Percentiles rank a stretch among this genome's conserved stretches.
Conservation (phyloP, 768 basidiomycete genomes). For the Suillus fuscotomentosus region DNA sequence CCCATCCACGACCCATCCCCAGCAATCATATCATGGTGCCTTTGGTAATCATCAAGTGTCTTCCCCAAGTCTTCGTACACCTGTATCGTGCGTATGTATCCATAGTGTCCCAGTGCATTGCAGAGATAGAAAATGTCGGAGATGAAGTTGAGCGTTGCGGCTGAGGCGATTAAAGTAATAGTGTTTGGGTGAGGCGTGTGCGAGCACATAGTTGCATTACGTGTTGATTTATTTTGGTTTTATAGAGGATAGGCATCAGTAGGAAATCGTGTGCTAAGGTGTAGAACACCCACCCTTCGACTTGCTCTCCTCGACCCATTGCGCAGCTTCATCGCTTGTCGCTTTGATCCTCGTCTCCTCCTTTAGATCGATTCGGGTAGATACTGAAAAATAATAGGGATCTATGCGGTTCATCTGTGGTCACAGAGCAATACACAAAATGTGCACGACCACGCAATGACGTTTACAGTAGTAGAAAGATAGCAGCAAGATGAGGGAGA, state of each 20-base stretch:
- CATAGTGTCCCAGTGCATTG: slow-evolving; percentile 86
- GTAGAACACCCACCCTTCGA: slow-evolving; percentile 38
- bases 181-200: neutral
- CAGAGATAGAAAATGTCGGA: slow-evolving; percentile 92
- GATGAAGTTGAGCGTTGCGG: slow-evolving; percentile 84
- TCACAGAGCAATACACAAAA: neutral
- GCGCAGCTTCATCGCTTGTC: slow-evolving; percentile 79
- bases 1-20: slow-evolving; percentile 83
- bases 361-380: slow-evolving; percentile 66
- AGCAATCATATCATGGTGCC: slow-evolving; percentile 72
- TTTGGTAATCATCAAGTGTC: slow-evolving; percentile 72
- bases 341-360: slow-evolving; percentile 96
- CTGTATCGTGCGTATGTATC: slow-evolving; percentile 78
- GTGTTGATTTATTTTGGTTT: neutral
- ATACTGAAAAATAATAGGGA: slow-evolving; percentile 71
- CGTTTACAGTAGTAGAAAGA: neutral
- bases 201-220: neutral
- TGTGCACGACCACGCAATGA: neutral
- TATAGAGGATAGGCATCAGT: neutral
- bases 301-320: slow-evolving; percentile 61
- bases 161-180: slow-evolving; percentile 29
- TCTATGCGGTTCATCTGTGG: slow-evolving; percentile 89
- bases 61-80: slow-evolving; percentile 72
- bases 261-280: neutral
- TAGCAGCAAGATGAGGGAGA: neutral